Conservation (phyloP, 257 asterid species). For the Marsdenia floribunda region DNA sequence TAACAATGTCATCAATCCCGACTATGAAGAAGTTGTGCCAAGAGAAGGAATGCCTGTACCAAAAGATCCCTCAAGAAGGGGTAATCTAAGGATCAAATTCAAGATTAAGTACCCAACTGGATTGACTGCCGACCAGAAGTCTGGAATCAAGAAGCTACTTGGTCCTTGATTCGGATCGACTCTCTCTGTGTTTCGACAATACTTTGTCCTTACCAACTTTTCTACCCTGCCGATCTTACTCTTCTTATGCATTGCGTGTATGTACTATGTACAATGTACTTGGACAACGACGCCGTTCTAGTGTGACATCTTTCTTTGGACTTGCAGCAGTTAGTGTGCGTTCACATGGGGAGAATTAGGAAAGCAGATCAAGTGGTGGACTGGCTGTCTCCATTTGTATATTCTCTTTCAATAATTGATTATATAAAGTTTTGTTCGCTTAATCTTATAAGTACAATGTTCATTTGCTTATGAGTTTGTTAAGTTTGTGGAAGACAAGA, state of each 20-base stretch:
- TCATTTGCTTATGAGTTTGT: too few relatives aligned
- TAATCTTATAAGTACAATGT: too few relatives aligned
- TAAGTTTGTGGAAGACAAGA: too few relatives aligned
- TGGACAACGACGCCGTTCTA: neutral
- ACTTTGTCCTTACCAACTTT: neutral
- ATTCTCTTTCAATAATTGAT: neutral
- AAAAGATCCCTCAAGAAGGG: slow-evolving; percentile 61
- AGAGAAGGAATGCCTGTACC: slow-evolving; percentile 88
- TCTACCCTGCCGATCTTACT: too few relatives aligned
- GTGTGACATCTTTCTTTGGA: neutral
- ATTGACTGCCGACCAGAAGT: slow-evolving; percentile 71
- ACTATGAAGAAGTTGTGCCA: slow-evolving; percentile 69
- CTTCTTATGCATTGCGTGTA: too few relatives aligned
- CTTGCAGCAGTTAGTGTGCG: too few relatives aligned
- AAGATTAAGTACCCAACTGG: slow-evolving; percentile 60
- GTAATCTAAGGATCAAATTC: slow-evolving; percentile 79
- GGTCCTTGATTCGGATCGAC: slow-evolving; percentile 29
- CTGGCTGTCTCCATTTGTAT: too few relatives aligned
- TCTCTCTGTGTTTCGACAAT: too few relatives aligned
- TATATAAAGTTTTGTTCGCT: too few relatives aligned
- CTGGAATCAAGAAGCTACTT: slow-evolving; percentile 72
- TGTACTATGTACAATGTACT: neutral
- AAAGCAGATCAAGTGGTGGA: too few relatives aligned
- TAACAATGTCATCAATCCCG: slow-evolving; percentile 52
- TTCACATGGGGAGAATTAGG: too few relatives aligned